Percentiles rank a stretch among this genome's conserved stretches.
Evolutionary conservation across 2,329 filamentous ascomycete species (phyloP).

Genomic region (Calonectria hongkongensis): DNA sequence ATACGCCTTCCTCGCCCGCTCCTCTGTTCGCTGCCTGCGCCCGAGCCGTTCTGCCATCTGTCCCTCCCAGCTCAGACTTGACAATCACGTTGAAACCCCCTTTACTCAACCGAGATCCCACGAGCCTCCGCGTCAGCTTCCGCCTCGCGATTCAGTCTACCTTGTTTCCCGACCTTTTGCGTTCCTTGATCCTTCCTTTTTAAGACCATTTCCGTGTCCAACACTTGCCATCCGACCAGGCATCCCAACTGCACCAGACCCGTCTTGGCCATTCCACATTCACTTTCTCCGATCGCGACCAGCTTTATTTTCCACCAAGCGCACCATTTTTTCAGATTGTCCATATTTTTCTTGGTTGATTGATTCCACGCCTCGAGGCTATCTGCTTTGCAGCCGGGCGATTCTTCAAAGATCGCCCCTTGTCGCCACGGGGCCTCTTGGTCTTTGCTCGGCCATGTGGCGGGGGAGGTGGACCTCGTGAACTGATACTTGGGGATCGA

Average conservation of each 20-base stretch:
- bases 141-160: conserved; percentile 2
- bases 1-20: conserved; percentile 22
- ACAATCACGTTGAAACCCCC: conserved; percentile 32
- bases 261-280: conserved; percentile 40
- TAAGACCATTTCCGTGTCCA: not conserved
- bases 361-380: not conserved
- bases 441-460: conserved; percentile 66
- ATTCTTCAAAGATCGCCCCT: conserved; percentile 46
- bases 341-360: not conserved
- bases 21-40: conserved; percentile 34
- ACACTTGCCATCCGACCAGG: conserved; percentile 4
- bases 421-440: conserved; percentile 47
- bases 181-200: not conserved
- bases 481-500: conserved; percentile 60
- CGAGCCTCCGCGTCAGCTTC: conserved; percentile 27
- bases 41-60: conserved; percentile 40
- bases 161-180: not conserved
- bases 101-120: conserved; percentile 31
- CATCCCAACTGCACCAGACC: conserved; percentile 20
- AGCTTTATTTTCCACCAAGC: conserved; percentile 6
- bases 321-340: not conserved
- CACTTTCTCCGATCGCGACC: conserved; percentile 37
- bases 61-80: conserved; percentile 22
- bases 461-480: conserved; percentile 64
- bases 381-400: conserved; percentile 32